Evolutionary conservation across 192 early-diverging fungal species (phyloP), one percentile per base, ranked within the genome.

Genomic region (Haplosporangium gracile): DNA sequence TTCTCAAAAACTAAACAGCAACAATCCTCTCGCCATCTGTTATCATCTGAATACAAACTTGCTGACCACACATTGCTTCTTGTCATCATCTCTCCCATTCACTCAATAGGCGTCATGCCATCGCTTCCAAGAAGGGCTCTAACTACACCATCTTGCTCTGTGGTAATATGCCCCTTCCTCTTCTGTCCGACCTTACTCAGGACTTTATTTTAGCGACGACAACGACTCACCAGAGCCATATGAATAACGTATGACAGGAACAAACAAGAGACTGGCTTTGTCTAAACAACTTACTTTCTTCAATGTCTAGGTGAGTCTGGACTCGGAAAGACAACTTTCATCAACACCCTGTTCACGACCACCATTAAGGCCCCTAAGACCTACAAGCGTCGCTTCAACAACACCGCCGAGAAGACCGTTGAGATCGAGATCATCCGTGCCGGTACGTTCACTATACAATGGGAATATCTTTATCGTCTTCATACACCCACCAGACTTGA

Each of bases 351-450:
- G 77, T 97, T 99, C 85, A 96, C 97, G 47, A 98, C 98, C 43
- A 91, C 97, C 60, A 94, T 99, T 87, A 96, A 97, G 75, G 96
- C 98, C 81, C 97, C 97, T 79, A 95, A 97, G 86, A 93, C 95
- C 83, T 90, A 93, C 74, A 90, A 92, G 68, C 88, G 93, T 60
- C 96, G 98, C 76, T 95, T 95, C 92, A 92, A 95, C 78, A 92
- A 95, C 79, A 96, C 98, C 91, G 89, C 97, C 43, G 97, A 98
- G 80, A 93, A 95, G 82, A 99, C 98, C 43, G 98, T 99, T 72
- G 95, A 98, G 82, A 99, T 99, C 90, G 98, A 97, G 84, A 96
- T 99, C 70, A 97, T 97, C 80, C 96, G 98, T 87, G 97, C 99
- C 77, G 98, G 95, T 95, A 86, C 84, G 82, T 89, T 55, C 26